phyloP scores from a whole-genome alignment of 2,329 filamentous ascomycete genomes.

The Pseudogymnoascus sp. region DNA sequence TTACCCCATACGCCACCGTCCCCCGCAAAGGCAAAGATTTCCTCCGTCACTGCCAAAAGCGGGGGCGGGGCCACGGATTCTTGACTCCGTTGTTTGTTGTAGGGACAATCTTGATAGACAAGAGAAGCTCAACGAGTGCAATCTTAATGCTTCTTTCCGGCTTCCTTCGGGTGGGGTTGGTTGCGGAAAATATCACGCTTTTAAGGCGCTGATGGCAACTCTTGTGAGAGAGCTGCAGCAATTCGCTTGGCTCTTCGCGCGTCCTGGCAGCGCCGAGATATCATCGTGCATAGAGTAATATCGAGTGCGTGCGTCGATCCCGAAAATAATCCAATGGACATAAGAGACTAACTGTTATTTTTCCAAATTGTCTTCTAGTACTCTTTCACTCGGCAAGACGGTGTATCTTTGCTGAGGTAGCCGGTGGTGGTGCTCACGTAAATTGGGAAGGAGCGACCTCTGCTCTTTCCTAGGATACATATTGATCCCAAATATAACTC shows the following conservation, averaged over 20 bases:
- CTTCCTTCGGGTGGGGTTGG: neutral
- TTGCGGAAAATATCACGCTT: neutral
- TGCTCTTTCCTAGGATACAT: neutral
- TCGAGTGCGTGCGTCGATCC: neutral
- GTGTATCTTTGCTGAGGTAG: neutral
- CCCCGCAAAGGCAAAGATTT: neutral
- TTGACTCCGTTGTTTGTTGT: neutral
- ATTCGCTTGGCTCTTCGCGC: neutral
- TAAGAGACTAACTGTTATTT: neutral
- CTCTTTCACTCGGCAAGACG: neutral
- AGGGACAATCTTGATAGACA: neutral
- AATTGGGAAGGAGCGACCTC: neutral
- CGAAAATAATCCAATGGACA: neutral
- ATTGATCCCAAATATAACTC: conserved; percentile 8
- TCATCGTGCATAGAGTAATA: neutral
- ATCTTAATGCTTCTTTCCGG: neutral
- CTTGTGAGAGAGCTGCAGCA: neutral
- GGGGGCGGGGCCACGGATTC: neutral
- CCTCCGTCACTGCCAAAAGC: neutral
- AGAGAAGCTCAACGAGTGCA: neutral
- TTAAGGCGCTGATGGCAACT: neutral
- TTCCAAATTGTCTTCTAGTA: neutral
- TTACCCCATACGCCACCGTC: neutral
- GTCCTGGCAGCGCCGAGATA: neutral
- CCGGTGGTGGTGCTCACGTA: neutral